Conservation (phyloP, 2,329 filamentous ascomycete genomes). For the Trichoderma sp. region DNA sequence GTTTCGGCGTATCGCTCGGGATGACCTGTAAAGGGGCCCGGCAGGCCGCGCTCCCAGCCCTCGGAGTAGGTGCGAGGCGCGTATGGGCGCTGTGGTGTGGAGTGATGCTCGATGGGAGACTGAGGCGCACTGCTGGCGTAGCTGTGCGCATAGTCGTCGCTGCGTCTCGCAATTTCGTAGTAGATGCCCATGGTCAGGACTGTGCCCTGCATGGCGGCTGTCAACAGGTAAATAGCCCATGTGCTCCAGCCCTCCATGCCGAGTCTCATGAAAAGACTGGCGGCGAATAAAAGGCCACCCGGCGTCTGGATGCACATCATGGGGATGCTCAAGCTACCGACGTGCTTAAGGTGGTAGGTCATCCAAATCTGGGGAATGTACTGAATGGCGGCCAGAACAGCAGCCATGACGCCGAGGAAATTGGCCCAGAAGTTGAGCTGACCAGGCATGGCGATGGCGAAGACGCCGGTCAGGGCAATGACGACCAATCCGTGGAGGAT, state of each 20-base stretch:
- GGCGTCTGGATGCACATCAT: conserved; percentile 99
- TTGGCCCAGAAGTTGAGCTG: conserved; percentile 79
- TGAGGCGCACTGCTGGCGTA: conserved; percentile 28
- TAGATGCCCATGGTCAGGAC: conserved; percentile 76
- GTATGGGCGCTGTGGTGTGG: conserved; percentile 33
- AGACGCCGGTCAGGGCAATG: conserved; percentile 64
- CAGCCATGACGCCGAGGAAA: conserved; percentile 74
- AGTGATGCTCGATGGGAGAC: conserved; percentile 30
- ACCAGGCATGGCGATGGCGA: conserved; percentile 60
- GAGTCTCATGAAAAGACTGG: conserved; percentile 74
- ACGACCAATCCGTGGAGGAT: conserved; percentile 71
- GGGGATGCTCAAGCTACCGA: conserved; percentile 87
- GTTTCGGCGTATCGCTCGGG: conserved; percentile 51
- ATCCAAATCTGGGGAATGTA: conserved; percentile 95
- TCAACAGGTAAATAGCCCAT: conserved; percentile 88
- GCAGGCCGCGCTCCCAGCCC: conserved; percentile 49
- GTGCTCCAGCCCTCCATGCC: conserved; percentile 88
- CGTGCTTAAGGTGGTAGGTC: conserved; percentile 78
- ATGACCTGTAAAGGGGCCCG: conserved; percentile 50
- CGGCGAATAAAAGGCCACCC: conserved; percentile 84
- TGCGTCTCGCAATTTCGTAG: conserved; percentile 58
- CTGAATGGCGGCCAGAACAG: conserved; percentile 77
- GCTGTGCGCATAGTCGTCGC: conserved; percentile 26
- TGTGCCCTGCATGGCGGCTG: conserved; percentile 77
- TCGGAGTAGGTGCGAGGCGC: conserved; percentile 47